Conservation (phyloP, 2,329 filamentous ascomycete species). For the Coniosporium tulheliwenetii region DNA sequence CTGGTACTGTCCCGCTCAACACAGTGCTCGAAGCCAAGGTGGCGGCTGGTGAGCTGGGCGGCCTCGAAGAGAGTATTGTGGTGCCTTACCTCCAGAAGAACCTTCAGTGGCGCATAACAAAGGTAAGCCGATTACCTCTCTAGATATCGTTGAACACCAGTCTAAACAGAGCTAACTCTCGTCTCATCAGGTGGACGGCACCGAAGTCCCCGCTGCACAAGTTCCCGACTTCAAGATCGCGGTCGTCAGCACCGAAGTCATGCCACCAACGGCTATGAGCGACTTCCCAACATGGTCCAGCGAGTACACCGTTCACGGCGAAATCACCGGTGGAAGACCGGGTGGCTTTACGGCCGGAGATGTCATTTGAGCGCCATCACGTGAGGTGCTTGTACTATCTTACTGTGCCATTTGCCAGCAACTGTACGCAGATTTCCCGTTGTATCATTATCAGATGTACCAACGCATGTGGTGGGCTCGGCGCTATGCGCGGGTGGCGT, state of each 20-base stretch:
- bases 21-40: constrained; percentile 21
- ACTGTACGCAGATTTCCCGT: too few species aligned
- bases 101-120: constrained; percentile 16
- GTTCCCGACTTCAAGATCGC: constrained; percentile 22
- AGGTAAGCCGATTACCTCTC: constrained; percentile 1
- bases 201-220: constrained; percentile 14
- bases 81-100: constrained; percentile 14
- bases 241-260: constrained; percentile 21
- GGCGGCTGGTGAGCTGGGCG: constrained; percentile 16
- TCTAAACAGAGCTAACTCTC: neutral
- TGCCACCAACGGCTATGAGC: constrained; percentile 15
- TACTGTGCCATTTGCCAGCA: too few species aligned
- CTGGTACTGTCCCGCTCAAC: constrained; percentile 30
- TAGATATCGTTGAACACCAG: neutral
- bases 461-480: too few species aligned
- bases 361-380: too few species aligned
- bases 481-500: too few species aligned
- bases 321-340: too few species aligned
- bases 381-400: too few species aligned
- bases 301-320: too few species aligned
- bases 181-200: constrained; percentile 17
- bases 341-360: too few species aligned
- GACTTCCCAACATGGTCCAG: constrained; percentile 16
- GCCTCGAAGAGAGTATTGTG: constrained; percentile 11
- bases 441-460: too few species aligned